phyloP scores from a whole-genome alignment of 345 rosid genomes.

The Brassica nigra region DNA sequence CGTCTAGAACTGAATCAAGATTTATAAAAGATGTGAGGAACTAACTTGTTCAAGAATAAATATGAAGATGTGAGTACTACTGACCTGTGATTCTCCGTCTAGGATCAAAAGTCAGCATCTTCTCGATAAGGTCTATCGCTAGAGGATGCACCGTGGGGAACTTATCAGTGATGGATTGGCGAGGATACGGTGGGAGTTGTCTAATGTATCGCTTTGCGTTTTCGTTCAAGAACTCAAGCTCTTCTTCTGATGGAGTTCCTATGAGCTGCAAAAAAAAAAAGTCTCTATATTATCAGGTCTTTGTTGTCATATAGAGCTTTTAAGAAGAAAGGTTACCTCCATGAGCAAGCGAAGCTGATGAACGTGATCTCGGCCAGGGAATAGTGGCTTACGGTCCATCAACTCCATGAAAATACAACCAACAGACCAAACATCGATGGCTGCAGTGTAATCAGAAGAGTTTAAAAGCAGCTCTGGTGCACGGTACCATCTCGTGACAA shows the following conservation, averaged over 20 bases:
- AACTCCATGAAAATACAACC: conserved; percentile 99
- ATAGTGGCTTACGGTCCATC: conserved; percentile 92
- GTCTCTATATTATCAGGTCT: conserved; percentile 9
- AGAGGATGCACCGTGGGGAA: conserved; percentile 79
- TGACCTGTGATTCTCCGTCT: conserved; percentile 87
- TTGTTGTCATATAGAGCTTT: background rate
- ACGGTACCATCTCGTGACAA: conserved; percentile 98
- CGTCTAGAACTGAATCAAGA: background rate
- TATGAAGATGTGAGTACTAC: background rate
- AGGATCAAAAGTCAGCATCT: conserved; percentile 98
- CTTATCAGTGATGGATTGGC: conserved; percentile 87
- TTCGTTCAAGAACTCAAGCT: conserved; percentile 85
- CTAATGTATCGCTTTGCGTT: conserved; percentile 91
- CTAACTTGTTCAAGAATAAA: background rate
- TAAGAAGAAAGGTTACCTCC: conserved; percentile 59
- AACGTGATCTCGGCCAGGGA: conserved; percentile 95
- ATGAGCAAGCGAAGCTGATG: conserved; percentile 91
- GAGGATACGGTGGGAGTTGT: conserved; percentile 68
- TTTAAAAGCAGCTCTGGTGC: conserved; percentile 93
- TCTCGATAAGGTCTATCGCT: conserved; percentile 95
- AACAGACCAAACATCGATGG: conserved; percentile 99
- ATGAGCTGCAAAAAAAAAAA: conserved; percentile 63
- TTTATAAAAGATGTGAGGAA: background rate
- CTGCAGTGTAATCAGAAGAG: conserved; percentile 93
- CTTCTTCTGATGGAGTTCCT: conserved; percentile 97